phyloP scores from a whole-genome alignment of 352 stramenopile genomes.

The Aphanomyces astaci region DNA sequence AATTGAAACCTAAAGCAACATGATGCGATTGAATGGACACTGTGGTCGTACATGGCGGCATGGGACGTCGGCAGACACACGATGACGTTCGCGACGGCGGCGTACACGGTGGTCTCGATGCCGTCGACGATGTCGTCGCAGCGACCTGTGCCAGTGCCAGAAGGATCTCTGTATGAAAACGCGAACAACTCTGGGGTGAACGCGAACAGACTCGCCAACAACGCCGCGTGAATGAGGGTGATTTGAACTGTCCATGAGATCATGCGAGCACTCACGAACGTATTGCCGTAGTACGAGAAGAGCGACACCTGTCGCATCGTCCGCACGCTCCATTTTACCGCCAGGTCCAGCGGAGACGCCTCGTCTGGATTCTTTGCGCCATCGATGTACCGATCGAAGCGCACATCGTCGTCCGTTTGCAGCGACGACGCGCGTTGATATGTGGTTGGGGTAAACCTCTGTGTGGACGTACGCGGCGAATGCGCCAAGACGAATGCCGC shows the following conservation, averaged over 20 bases:
- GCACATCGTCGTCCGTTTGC: constrained; percentile 7
- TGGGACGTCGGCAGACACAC: constrained; percentile 65
- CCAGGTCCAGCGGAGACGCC: background rate
- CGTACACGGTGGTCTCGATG: constrained; percentile 43
- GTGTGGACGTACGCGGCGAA: background rate
- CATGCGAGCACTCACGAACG: constrained; percentile 61
- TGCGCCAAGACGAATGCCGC: background rate
- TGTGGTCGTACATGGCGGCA: constrained; percentile 35
- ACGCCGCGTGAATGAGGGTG: constrained; percentile 40
- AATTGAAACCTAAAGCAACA: constrained; percentile 6
- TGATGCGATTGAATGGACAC: constrained; percentile 26
- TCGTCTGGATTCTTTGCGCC: background rate
- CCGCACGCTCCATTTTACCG: background rate
- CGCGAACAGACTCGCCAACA: constrained; percentile 42
- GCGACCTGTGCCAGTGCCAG: constrained; percentile 27
- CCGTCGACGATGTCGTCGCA: constrained; percentile 53
- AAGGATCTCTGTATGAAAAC: constrained; percentile 9
- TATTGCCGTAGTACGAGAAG: constrained; percentile 70
- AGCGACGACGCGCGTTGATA: background rate
- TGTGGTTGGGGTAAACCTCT: background rate
- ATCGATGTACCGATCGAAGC: constrained; percentile 11
- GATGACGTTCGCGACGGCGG: constrained; percentile 48
- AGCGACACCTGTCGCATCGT: constrained; percentile 29
- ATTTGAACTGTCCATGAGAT: constrained; percentile 70
- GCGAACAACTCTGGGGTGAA: constrained; percentile 40